Conservation (phyloP, 495 filamentous ascomycete species). For the Trichoderma parareesei region DNA sequence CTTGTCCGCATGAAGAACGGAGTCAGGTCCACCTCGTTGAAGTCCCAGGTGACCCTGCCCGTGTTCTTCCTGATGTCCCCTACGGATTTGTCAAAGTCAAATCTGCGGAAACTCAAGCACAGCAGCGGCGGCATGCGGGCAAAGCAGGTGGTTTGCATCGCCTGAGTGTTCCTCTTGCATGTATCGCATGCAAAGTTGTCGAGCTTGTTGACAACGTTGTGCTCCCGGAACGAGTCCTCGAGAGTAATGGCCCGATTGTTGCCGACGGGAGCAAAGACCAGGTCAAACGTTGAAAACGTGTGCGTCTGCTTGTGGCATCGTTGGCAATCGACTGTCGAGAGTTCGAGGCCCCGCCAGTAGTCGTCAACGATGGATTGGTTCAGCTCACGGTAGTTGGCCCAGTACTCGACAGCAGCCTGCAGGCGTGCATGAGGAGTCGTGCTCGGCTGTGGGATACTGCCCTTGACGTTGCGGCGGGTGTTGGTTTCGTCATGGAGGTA, state of each 20-base stretch:
- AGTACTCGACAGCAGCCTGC: conserved; percentile 20
- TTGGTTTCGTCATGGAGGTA: conserved; percentile 36
- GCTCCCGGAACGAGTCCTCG: conserved; percentile 16
- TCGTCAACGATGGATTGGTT: conserved; percentile 26
- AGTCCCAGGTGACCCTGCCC: conserved; percentile 26
- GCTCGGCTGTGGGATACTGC: conserved; percentile 17
- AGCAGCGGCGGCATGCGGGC: conserved; percentile 29
- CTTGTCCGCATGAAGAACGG: conserved; percentile 19
- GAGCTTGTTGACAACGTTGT: conserved; percentile 16
- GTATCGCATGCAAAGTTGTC: conserved; percentile 22
- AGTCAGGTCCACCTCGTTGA: conserved; percentile 30
- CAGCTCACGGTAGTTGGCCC: conserved; percentile 19
- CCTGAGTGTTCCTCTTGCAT: conserved; percentile 24
- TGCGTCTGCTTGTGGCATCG: conserved; percentile 21
- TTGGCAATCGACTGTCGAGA: conserved; percentile 21
- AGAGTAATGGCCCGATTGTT: conserved; percentile 16
- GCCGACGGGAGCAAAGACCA: conserved; percentile 4
- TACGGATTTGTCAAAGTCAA: conserved; percentile 13
- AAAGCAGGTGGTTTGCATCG: conserved; percentile 22
- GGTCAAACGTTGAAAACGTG: conserved; percentile 19
- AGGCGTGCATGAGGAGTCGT: conserved; percentile 17
- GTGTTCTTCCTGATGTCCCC: conserved; percentile 19
- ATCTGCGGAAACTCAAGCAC: conserved; percentile 25
- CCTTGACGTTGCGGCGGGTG: conserved; percentile 20
- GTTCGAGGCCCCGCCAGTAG: conserved; percentile 31